Conservation (phyloP, 2,329 filamentous ascomycete genomes). For the Atkinsonella texensis region DNA sequence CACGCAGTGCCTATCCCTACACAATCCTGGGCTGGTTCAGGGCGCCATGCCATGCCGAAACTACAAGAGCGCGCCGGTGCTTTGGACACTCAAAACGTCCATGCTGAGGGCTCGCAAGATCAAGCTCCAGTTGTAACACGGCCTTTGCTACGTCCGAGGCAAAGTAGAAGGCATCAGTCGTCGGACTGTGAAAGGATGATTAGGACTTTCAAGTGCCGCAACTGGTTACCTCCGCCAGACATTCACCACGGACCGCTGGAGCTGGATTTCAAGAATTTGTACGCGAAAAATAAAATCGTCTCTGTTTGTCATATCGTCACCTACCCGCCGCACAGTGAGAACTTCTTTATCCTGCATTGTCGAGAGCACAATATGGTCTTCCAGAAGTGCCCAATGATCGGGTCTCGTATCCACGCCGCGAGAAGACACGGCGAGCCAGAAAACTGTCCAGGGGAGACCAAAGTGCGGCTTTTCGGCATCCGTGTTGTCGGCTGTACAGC, state of each 20-base stretch:
- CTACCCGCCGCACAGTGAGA: neutral
- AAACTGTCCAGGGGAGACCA: neutral
- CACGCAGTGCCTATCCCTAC: too few species aligned
- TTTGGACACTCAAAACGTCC: too few species aligned
- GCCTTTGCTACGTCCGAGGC: too few species aligned
- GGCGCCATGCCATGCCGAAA: too few species aligned
- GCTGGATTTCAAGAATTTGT: neutral
- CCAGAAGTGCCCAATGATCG: neutral
- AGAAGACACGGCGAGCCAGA: neutral
- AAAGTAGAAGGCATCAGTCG: too few species aligned
- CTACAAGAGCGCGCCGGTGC: too few species aligned
- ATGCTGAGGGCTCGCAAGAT: too few species aligned
- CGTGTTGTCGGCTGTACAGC: neutral
- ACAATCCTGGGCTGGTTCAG: too few species aligned
- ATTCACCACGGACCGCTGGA: neutral
- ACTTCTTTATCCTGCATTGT: neutral
- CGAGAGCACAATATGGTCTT: neutral
- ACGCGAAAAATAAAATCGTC: neutral
- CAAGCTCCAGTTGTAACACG: too few species aligned
- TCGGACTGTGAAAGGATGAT: too few species aligned
- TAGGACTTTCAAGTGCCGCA: too few species aligned
- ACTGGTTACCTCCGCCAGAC: too few species aligned
- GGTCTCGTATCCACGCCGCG: neutral
- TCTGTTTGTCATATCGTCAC: neutral
- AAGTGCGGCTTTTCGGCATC: neutral